A percentile compares a stretch with the other conserved stretches of the same genome.
Conservation (phyloP, 2,329 filamentous ascomycete species). For the Achaetomium macrosporum region DNA sequence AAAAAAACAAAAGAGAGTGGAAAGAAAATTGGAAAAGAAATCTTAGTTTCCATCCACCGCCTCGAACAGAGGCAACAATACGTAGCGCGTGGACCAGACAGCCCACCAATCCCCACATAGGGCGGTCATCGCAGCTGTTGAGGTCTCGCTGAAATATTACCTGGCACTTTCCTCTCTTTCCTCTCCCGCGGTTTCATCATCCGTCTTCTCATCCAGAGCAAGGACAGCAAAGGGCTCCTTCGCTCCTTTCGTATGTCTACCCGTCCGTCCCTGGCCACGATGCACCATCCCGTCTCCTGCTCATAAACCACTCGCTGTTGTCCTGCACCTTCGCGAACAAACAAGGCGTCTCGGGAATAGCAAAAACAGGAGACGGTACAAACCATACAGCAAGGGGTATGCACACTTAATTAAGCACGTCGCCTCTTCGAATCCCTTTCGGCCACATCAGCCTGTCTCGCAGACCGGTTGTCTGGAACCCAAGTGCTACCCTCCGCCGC, state of each 20-base stretch:
- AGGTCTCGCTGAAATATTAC: slow-evolving; percentile 15
- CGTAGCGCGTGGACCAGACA: not conserved
- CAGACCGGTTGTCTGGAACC: slow-evolving; percentile 9
- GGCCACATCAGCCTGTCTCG: slow-evolving; percentile 22
- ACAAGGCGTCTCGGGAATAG: slow-evolving; percentile 14
- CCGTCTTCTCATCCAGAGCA: not conserved
- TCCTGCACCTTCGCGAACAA: slow-evolving; percentile 25
- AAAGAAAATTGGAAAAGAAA: slow-evolving; percentile 10
- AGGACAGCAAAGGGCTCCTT: slow-evolving; percentile 1
- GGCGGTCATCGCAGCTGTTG: not conserved
- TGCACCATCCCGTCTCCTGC: slow-evolving; percentile 23
- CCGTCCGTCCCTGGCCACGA: slow-evolving; percentile 17
- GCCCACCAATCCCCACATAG: slow-evolving; percentile 5
- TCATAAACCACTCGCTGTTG: slow-evolving; percentile 15
- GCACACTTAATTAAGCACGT: slow-evolving; percentile 16
- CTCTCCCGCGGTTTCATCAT: not conserved
- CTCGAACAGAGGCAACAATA: slow-evolving; percentile 1
- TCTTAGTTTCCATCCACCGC: slow-evolving; percentile 10
- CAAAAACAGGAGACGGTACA: slow-evolving; percentile 7
- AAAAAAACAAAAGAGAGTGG: slow-evolving; percentile 10
- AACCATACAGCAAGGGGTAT: slow-evolving; percentile 10
- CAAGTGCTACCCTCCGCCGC: slow-evolving; percentile 4
- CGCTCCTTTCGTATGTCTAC: slow-evolving; percentile 7
- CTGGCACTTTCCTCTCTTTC: not conserved
- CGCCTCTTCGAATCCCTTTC: slow-evolving; percentile 22